These are phyloP conservation scores for Fusarium napiforme DNA, from an alignment of 2,329 filamentous ascomycete genomes.

Conservation along the genomic window DNA sequence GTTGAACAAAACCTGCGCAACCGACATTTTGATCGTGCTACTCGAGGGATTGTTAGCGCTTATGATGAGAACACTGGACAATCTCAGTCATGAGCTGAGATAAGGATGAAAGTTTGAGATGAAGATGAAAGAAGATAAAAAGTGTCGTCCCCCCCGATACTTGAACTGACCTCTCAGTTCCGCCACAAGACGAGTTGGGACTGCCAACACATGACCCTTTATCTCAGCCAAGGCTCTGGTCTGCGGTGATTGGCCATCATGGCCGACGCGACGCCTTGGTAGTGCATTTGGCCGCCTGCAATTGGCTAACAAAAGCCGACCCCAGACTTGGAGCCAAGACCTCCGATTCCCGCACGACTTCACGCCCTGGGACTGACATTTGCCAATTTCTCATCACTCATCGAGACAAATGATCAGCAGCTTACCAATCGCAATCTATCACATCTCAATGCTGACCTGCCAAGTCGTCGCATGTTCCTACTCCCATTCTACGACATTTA, in stretches of 20 bases:
- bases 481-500: not conserved
- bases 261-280: conserved; percentile 15
- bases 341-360: not conserved
- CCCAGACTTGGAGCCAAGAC: conserved; percentile 2
- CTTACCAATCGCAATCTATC: not conserved
- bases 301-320: conserved; percentile 31
- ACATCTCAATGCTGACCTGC: not conserved
- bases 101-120: not conserved
- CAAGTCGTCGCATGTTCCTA: not conserved
- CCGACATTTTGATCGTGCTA: conserved; percentile 2
- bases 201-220: conserved; percentile 27
- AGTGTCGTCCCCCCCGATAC: not conserved
- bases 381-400: not conserved
- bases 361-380: conserved; percentile 17
- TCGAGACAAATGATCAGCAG: not conserved
- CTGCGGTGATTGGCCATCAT: conserved; percentile 8
- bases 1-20: conserved; percentile 11
- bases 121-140: not conserved
- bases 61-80: too few species aligned
- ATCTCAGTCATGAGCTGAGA: not conserved
- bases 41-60: not conserved
- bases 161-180: conserved; percentile 27
- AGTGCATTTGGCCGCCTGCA: not conserved
- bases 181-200: conserved; percentile 18
- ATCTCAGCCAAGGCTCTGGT: conserved; percentile 22